Evolutionary conservation across 768 basidiomycete species (phyloP).

Genomic region (Phaeolepiota aurea): DNA sequence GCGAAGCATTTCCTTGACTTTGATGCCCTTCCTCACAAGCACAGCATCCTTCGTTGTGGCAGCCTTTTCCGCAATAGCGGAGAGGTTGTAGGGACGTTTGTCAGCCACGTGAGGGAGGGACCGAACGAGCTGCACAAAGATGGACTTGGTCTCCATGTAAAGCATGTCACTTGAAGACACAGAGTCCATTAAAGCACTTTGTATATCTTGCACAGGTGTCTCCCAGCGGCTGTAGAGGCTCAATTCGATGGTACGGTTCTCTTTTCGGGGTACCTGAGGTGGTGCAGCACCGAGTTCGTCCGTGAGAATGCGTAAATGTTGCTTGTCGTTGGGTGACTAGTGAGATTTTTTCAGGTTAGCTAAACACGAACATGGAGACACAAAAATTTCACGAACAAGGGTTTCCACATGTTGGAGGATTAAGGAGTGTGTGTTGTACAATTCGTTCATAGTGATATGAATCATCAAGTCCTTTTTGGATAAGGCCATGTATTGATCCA

Average conservation of each 20-base stretch:
- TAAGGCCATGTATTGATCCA: conserved; percentile 99
- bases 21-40: conserved; percentile 95
- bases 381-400: conserved; percentile 47
- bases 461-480: conserved; percentile 99
- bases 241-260: conserved; percentile 91
- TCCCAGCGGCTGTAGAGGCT: conserved; percentile 97
- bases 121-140: conserved; percentile 95
- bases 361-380: not conserved
- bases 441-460: conserved; percentile 96
- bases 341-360: not conserved
- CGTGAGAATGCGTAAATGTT: conserved; percentile 91
- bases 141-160: conserved; percentile 99
- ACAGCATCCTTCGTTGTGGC: conserved; percentile 97
- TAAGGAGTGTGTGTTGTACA: conserved; percentile 97
- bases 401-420: conserved; percentile 93
- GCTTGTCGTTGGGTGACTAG: conserved; percentile 95
- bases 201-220: conserved; percentile 96
- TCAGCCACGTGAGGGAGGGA: conserved; percentile 83
- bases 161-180: conserved; percentile 97
- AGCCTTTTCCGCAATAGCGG: conserved; percentile 85
- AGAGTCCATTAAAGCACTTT: conserved; percentile 93
- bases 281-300: conserved; percentile 95
- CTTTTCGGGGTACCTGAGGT: conserved; percentile 93
- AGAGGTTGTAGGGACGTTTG: conserved; percentile 83
- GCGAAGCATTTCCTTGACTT: conserved; percentile 98